Evolutionary conservation across 805 yeast genomes (phyloP).

Genomic region (Candida boleticola): DNA sequence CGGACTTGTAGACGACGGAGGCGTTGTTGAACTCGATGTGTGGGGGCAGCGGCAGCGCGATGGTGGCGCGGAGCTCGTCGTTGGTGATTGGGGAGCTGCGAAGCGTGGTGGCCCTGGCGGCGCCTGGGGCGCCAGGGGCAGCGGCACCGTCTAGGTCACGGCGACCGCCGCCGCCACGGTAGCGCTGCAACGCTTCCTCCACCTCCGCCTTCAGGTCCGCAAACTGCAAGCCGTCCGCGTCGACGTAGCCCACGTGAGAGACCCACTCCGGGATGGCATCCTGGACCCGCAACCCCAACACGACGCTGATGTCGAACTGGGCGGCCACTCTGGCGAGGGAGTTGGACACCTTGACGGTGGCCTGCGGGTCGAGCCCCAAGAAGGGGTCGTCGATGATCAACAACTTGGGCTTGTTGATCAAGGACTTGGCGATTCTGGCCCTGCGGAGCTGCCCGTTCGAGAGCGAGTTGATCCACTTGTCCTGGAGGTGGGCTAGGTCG

Average conservation of each 20-base stretch:
- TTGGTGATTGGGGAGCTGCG: conserved; percentile 3
- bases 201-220: background rate
- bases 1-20: conserved; percentile 63
- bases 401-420: conserved; percentile 62
- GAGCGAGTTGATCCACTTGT: conserved; percentile 80
- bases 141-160: background rate
- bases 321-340: conserved; percentile 38
- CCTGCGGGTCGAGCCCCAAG: conserved; percentile 81
- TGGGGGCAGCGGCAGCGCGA: conserved; percentile 1
- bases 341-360: conserved; percentile 57
- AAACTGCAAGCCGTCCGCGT: conserved; percentile 46
- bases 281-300: conserved; percentile 74
- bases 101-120: background rate
- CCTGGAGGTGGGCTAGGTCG: conserved; percentile 53
- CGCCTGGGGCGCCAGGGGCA: background rate
- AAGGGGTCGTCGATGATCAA: conserved; percentile 88
- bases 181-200: too few relatives aligned
- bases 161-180: background rate
- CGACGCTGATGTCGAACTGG: conserved; percentile 50
- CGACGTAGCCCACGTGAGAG: conserved; percentile 64
- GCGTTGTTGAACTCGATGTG: conserved; percentile 55
- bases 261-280: conserved; percentile 82
- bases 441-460: conserved; percentile 94
- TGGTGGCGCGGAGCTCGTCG: background rate
- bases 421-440: conserved; percentile 77